Evolutionary conservation across 2,329 filamentous ascomycete species (phyloP), one percentile per base, ranked within the genome.

Genomic region (Diplodia seriata): DNA sequence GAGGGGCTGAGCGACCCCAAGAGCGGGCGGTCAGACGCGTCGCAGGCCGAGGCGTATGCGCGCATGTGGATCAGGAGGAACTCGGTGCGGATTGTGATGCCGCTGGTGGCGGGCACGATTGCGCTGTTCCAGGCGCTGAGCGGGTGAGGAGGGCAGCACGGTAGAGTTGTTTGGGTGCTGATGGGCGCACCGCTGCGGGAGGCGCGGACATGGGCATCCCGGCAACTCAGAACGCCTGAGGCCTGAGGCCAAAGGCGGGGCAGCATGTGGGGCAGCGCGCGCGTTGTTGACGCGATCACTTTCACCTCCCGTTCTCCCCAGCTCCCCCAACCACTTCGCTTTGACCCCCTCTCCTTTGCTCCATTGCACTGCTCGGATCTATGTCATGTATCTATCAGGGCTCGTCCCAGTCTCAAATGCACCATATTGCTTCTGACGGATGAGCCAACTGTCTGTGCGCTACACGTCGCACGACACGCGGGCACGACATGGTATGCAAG

Each of bases 1-100:
- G 81, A 82, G 68, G 79, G 76, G 18, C 73, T 84, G 66, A 77
- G 69, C 72, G 78, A 70, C 70, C 31, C 78, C 67, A 68, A 73
- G 74, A 53, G 72, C 73, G 20, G 70, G 71, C 5, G 76, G 50
- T 76, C 77, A 69, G 76, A 78, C 65, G 66, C 78, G 68, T 70
- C 69, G 1, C 69, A 76, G 68, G 77, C 77, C 11, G 73, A 78
- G 69, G 70, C 36, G 31, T 71, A 78, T 64, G 77, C 76, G 40
- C 74, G 70, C 69, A 76, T 73, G 69, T 80, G 78, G 78, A 77
- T 73, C 47, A 74, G 70, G 67, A 76, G 76, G 74, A 80, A 80
- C 69, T 72, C 72, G 67, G 29, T 79, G 68, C 73, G 77, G 61
- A 68, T 79, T 66, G 72, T 77, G n/a, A 78, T 74, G 23, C 77